Evolutionary conservation across 202 grass and related monocot species (phyloP).

Genomic region (Tripidium arundinaceum): DNA sequence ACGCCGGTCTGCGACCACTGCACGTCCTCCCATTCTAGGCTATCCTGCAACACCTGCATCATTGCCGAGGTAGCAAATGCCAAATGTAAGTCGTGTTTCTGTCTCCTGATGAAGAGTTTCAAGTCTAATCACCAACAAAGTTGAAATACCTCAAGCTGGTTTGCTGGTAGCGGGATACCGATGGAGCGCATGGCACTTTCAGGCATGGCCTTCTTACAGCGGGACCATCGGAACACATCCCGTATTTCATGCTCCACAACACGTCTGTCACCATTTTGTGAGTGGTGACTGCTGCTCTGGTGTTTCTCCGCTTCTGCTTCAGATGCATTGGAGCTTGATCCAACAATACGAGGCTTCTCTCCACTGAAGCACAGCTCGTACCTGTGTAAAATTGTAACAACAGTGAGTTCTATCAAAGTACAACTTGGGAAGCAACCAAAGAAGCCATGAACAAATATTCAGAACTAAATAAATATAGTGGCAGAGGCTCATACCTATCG

Average conservation of each 20-base stretch:
- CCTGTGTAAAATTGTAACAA: constrained; percentile 41
- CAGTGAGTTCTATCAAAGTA: not conserved
- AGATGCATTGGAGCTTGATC: constrained; percentile 34
- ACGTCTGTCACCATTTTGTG: constrained; percentile 52
- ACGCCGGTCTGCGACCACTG: constrained; percentile 87
- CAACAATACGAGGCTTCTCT: constrained; percentile 50
- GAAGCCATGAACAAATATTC: not conserved
- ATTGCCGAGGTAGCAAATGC: not conserved
- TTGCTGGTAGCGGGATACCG: constrained; percentile 64
- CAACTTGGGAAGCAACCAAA: not conserved
- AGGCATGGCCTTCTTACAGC: constrained; percentile 74
- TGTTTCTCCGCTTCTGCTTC: constrained; percentile 50
- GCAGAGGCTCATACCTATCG: constrained; percentile 50
- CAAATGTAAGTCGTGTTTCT: not conserved
- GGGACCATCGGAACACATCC: constrained; percentile 80
- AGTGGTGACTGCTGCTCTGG: constrained; percentile 56
- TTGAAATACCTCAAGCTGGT: constrained; percentile 78
- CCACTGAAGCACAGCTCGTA: constrained; percentile 86
- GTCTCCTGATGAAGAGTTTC: too few species aligned
- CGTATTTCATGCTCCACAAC: constrained; percentile 46
- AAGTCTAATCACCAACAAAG: not conserved
- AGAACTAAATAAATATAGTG: not conserved
- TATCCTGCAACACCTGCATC: constrained; percentile 68
- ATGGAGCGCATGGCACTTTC: constrained; percentile 58
- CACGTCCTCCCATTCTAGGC: constrained; percentile 93